Evolutionary conservation across 1,284 basidiomycete genomes (phyloP), one percentile per base, ranked within the genome.

Genomic region (Somion occarium): DNA sequence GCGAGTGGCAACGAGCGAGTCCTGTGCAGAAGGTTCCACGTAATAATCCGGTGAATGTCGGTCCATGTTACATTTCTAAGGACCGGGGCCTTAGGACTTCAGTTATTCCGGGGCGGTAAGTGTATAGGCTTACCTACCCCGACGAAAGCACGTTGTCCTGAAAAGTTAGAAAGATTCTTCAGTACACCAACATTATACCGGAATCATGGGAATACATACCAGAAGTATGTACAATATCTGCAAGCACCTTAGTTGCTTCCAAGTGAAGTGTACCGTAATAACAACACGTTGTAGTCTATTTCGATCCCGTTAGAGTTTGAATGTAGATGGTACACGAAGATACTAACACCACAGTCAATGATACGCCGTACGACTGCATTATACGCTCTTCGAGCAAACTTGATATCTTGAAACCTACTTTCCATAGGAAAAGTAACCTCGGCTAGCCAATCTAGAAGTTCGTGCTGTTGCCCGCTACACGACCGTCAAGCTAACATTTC

Each of bases 41-140:
- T 96, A 98, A 63, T 82, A 72, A 11, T 74, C 67, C 0, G 90
- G 84, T 39, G 73, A 77, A 62, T 94, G 78, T 20, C 85, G 78
- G 71, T 98, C 80, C 93, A 98, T 98, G 71, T 92, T 94, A 69
- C 95, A 98, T 85, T 96, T 91, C 87, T 91, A 61, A 45, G 39
- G 23, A 45, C 54, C 62, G 51, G 59, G 45, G 48, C 45, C 9
- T 39, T 44, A 19, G 41, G 42, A 18, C 5, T 27, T 38, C 19
- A 11, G 34, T 37, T n/a, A 9, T 37, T 37, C n/a, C 11, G 9
- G 34, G 34, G 34, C 11, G 11, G n/a, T 11, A 37, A 11, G 34
- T 11, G 34, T 50, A 30, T 39, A 48, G 46, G 41, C 59, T 54
- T 23, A 68, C 80, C 49, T 69, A 84, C 85, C 58, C 92, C 93